Evolutionary conservation across 176 grass and related monocot genomes (phyloP), one percentile per base, ranked within the genome.

Genomic region (sorghum (Sorghum bicolor)): DNA sequence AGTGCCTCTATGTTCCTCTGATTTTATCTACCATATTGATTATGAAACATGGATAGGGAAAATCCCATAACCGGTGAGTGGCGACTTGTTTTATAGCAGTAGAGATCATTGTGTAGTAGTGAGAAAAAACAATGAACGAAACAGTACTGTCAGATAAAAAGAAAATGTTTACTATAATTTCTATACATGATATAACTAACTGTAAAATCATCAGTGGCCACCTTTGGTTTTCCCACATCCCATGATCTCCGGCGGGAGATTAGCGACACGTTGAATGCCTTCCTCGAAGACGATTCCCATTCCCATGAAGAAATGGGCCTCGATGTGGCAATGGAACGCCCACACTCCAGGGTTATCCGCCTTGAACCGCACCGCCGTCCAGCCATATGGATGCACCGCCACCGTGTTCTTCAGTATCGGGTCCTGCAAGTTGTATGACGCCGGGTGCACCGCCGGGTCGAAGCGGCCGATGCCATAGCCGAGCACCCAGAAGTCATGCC

Each of bases 311-410:
- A 97, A 93, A 77, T 97, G 95, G 0, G 92, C n/a, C 86, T 97
- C 90, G 30, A 97, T 94, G 82, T 97, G 95, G 70, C 90, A 94
- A 10, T 93, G 95, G 58, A 97, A 97, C 14, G 88, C 90, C 95
- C 95, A 97, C 50, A 89, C 95, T 11, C 95, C 95, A 0, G 90
- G 95, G 80, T 97, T 97, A 57, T 94, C 74, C 0, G 92, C 95
- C 64, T 62, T 65, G 75, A 92, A 97, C 79, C 95, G 40, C 22
- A 97, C 7, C 43, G 92, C 95, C 10, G 92, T 94, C 95, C 95
- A 97, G 0, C 95, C 92, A 28, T 74, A 83, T 0, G 81, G 90
- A 67, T 97, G 88, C 86, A 97, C 38, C 10, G 82, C 71, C 67
- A 94, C 92, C 19, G 95, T 97, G 90, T 94, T 97, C 90, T 94